Evolutionary conservation across 192 early-diverging fungal genomes (phyloP), one percentile per base, ranked within the genome.

Genomic region (Mortierella claussenii): DNA sequence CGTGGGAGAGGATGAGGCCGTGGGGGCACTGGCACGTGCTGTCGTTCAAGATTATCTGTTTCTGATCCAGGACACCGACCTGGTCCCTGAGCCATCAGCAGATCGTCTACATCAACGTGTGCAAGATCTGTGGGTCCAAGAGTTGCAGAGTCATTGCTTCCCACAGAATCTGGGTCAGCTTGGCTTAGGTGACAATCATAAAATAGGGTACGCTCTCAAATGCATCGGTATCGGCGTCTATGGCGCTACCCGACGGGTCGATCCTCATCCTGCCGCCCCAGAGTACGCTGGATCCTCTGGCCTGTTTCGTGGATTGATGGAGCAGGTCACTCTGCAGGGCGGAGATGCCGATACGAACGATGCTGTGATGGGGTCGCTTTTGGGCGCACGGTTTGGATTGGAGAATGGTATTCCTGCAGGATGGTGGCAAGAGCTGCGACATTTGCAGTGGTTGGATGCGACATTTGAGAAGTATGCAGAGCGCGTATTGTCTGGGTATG

Each of bases 121-220:
- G 13, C 65, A 70, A 13, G 48, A 68, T 11, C n/a, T 17, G 17
- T 82, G 52, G 60, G 52, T 53, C 8, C 24, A 24, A 40, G 70
- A 65, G 21, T 42, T 61, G 17, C 40, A 49, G 26, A 34, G 27
- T 10, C 43, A 66, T 50, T 82, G 80, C 56, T 82, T 82, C 47
- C 80, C 80, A 12, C 37, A 62, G 8, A 49, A 10, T 13, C 49
- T 85, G 31, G 20, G 20, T 1, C 28, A 68, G 11, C 58, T 87
- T 12, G 43, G 78, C 1, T 44, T 87, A 17, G 80, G 74, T 40
- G 56, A 69, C 2, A 2, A 3, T 8, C 10, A 21, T 10, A 23
- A 36, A 0, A 83, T 87, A 17, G 86, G 83, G 4, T 87, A 85
- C 58, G 79, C 83, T 2, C 83, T 73, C 68, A 87, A 87, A 55